Conservation (phyloP, 306 rosid species). For the Prosopis cineraria region DNA sequence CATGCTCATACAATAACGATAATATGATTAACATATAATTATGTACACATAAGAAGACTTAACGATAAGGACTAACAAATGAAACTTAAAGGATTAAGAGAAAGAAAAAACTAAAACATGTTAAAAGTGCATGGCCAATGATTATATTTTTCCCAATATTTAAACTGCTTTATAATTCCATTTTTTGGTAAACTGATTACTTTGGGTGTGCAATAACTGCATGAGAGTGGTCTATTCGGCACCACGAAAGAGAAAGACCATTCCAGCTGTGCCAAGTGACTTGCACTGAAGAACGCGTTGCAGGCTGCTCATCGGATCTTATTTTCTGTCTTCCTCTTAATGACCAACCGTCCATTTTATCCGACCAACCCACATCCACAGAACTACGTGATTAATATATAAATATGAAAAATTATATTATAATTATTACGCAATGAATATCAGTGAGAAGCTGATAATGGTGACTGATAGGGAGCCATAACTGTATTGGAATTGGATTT, state of each 20-base stretch:
- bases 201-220: background rate
- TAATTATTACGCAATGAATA: background rate
- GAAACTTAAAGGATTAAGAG: no score
- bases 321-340: background rate
- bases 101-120: no score
- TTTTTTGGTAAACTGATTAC: no score
- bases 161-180: no score
- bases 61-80: no score
- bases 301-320: background rate
- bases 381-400: background rate
- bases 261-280: conserved; percentile 6
- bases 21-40: no score
- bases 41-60: no score
- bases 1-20: no score
- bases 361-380: background rate
- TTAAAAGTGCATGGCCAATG: no score
- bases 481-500: background rate
- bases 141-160: no score
- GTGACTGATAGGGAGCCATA: conserved; percentile 15
- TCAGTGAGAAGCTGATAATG: background rate
- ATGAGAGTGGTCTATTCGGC: background rate
- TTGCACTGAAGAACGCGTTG: background rate
- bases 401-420: background rate
- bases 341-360: background rate
- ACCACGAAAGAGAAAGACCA: background rate